Percentiles rank a stretch among this genome's conserved stretches.
Conservation (phyloP, 2,329 filamentous ascomycete genomes). For the Cucurbitaria berberidis region DNA sequence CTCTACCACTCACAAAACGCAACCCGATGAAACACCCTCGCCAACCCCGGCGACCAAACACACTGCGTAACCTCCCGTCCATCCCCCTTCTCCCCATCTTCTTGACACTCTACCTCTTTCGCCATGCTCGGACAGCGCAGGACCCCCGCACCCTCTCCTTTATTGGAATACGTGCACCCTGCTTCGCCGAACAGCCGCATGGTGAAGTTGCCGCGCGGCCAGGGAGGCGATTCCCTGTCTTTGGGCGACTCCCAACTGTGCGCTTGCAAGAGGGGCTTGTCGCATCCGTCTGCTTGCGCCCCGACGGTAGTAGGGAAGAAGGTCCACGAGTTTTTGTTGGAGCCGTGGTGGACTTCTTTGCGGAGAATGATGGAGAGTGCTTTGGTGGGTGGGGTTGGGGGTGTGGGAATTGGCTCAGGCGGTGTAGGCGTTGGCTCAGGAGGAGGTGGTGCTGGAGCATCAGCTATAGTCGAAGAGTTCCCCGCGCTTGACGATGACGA, state of each 20-base stretch:
- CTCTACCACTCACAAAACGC: not conserved
- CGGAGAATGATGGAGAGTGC: not conserved
- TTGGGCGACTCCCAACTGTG: not conserved
- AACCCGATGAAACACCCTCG: too few species aligned
- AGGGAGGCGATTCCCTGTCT: not conserved
- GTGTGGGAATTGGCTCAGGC: not conserved
- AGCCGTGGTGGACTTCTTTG: not conserved
- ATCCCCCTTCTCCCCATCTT: not conserved
- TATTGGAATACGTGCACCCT: not conserved
- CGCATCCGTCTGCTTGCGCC: not conserved
- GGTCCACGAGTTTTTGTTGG: not conserved
- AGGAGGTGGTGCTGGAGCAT: too few species aligned
- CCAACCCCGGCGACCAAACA: not conserved
- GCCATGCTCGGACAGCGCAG: not conserved
- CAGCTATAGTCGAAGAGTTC: too few species aligned
- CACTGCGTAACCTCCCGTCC: not conserved
- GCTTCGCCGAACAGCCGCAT: not conserved
- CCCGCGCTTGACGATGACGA: too few species aligned
- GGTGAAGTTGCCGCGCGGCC: slow-evolving; percentile 1
- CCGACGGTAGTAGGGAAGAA: not conserved
- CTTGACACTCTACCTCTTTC: not conserved
- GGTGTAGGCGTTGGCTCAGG: too few species aligned
- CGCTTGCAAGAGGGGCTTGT: not conserved
- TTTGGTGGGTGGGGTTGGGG: slow-evolving; percentile 1
- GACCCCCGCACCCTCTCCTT: not conserved